Evolutionary conservation across 805 yeast genomes (phyloP), one percentile per base, ranked within the genome.

Genomic region (Ogataea henricii): DNA sequence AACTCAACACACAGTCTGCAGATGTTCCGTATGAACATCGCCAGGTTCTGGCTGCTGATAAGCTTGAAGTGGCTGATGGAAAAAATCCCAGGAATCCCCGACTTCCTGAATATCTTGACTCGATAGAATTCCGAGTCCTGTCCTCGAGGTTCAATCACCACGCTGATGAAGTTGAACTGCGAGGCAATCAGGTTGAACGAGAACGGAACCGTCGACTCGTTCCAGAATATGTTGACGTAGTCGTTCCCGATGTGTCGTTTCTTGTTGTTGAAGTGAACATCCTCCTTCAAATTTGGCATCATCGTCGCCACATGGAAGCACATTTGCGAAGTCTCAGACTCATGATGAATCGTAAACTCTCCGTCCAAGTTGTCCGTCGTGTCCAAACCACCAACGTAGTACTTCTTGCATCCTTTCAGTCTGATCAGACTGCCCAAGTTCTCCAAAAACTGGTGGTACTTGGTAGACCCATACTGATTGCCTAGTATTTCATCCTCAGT

Each of bases 161-260:
- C 80, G 55, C 85, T 87, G 62, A 90, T 73, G 63, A 89, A 89
- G 56, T 85, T 89, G 73, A 89, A 89, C 66, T 89, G 96, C 10
- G 89, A 79, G 63, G 78, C 77, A 21, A 52, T 43, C 36, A 81
- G 65, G 57, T 85, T 85, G 69, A 87, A 85, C 51, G 84, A 80
- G 66, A 87, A 87, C 3, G 81, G 78, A 4, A 66, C 64, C 0
- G 82, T 81, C 2, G 89, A 81, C 57, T 89, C 96, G 59, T 89
- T 88, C 70, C 83, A 90, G 62, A 77, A 89, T 20, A 89, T 80
- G 59, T 85, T 87, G 47, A 89, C 94, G 63, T 81, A 83, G 61
- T 89, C 79, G 67, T 89, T 89, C 6, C 97, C 97, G 53, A 89
- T 85, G 62, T 89, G 97, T 46, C 90, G 70, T 65, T 89, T 89